phyloP scores from a whole-genome alignment of 75 land plant genomes.

The Pseudotsuga menziesii region DNA sequence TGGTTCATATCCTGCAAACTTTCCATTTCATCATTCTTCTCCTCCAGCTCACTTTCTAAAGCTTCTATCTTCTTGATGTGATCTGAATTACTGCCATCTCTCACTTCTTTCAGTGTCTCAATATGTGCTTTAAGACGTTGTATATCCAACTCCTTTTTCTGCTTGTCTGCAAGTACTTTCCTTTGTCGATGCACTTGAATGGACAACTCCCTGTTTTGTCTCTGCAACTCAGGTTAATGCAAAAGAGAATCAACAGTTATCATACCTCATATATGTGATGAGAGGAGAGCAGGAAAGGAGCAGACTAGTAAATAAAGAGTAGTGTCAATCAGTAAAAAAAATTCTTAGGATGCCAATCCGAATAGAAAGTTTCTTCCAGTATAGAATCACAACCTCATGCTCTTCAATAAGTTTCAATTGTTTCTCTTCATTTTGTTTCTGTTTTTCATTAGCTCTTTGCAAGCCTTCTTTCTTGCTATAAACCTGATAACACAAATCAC shows the following conservation, averaged over 20 bases:
- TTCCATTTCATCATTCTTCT: neutral
- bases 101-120: neutral
- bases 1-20: conserved; percentile 1
- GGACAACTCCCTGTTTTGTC: neutral
- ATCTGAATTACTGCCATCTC: neutral
- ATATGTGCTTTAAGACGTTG: neutral
- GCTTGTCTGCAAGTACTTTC: neutral
- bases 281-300: neutral
- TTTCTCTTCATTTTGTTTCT: neutral
- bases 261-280: neutral
- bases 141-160: neutral
- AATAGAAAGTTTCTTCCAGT: neutral
- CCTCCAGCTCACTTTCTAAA: neutral
- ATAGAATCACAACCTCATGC: neutral
- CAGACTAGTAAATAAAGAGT: neutral
- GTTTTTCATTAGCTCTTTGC: neutral
- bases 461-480: neutral
- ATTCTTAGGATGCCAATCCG: neutral
- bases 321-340: neutral
- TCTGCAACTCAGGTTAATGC: neutral
- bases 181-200: neutral
- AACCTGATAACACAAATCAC: neutral
- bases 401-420: neutral
- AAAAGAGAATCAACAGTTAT: neutral
- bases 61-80: neutral